A percentile compares a stretch with the other conserved stretches of the same genome.
These are phyloP conservation scores for Lipomyces orientalis DNA, from an alignment of 805 yeast genomes.

Conservation along the genomic window DNA sequence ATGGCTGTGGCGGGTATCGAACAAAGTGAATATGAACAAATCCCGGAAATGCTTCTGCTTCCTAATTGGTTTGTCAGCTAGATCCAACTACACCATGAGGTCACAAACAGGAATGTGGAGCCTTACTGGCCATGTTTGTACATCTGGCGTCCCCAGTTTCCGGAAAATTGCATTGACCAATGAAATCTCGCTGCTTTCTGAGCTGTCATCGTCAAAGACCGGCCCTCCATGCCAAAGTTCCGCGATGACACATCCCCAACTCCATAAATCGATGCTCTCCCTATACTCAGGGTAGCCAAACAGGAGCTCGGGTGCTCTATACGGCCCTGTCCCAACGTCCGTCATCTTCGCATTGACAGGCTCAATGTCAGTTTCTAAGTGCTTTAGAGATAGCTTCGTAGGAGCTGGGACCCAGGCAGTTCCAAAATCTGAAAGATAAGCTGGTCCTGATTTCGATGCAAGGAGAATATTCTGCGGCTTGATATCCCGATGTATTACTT, in stretches of 20 bases:
- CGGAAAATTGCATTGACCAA: conserved; percentile 61
- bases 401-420: conserved; percentile 39
- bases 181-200: conserved; percentile 60
- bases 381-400: conserved; percentile 45
- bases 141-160: conserved; percentile 68
- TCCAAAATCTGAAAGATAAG: conserved; percentile 36
- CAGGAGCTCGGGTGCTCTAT: conserved; percentile 76
- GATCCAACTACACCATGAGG: background rate
- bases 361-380: conserved; percentile 41
- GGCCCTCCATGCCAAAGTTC: conserved; percentile 54
- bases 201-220: conserved; percentile 48
- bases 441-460: conserved; percentile 39
- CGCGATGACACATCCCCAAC: conserved; percentile 67
- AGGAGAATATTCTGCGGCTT: conserved; percentile 82
- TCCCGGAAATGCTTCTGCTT: conserved; percentile 21
- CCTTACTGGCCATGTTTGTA: conserved; percentile 51
- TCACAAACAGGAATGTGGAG: background rate
- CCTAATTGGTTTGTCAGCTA: conserved; percentile 6
- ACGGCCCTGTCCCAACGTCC: conserved; percentile 68
- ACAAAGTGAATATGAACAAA: conserved; percentile 18
- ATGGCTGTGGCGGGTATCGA: conserved; percentile 15
- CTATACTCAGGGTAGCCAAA: conserved; percentile 64
- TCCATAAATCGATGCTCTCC: conserved; percentile 71
- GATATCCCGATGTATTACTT: conserved; percentile 81
- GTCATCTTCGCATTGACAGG: conserved; percentile 45